phyloP scores from a whole-genome alignment of 768 basidiomycete species.

The Amylocystis lapponica region DNA sequence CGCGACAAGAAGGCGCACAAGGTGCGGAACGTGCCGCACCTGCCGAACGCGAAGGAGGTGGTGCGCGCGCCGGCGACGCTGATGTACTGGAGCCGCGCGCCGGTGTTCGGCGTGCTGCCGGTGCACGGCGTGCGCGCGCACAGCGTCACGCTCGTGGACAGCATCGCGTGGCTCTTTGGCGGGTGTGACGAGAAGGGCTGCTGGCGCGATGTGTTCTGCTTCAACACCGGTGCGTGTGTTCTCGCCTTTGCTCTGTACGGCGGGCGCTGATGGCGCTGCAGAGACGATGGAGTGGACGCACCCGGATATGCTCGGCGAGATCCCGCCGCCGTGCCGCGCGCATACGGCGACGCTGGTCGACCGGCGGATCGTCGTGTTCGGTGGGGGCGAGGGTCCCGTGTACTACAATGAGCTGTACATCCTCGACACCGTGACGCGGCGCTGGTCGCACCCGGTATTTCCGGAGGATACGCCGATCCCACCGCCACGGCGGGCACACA shows the following conservation, averaged over 20 bases:
- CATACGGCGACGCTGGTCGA: slow-evolving; percentile 85
- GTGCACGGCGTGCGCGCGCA: slow-evolving; percentile 73
- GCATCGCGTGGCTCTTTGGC: slow-evolving; percentile 81
- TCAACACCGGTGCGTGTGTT: slow-evolving; percentile 63
- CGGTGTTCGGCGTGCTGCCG: slow-evolving; percentile 68
- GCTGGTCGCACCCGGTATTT: slow-evolving; percentile 51
- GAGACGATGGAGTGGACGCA: slow-evolving; percentile 90
- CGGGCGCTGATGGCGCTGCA: slow-evolving; percentile 22
- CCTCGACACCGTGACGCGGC: slow-evolving; percentile 69
- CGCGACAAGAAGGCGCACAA: slow-evolving; percentile 21
- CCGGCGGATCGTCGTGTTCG: slow-evolving; percentile 74
- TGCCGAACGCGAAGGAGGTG: slow-evolving; percentile 57
- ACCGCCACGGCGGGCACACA: slow-evolving; percentile 78
- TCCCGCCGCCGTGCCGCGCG: slow-evolving; percentile 79
- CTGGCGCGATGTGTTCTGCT: slow-evolving; percentile 73
- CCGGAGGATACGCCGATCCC: slow-evolving; percentile 16
- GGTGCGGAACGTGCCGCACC: slow-evolving; percentile 44
- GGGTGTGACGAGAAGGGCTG: slow-evolving; percentile 81
- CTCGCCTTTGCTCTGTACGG: background rate
- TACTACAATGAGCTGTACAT: slow-evolving; percentile 85
- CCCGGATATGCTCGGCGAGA: slow-evolving; percentile 69
- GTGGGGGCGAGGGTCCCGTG: slow-evolving; percentile 75
- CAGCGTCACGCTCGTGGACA: slow-evolving; percentile 78
- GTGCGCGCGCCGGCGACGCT: slow-evolving; percentile 60
- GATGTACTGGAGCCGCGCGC: slow-evolving; percentile 85